Base-by-base conservation (phyloP, 208 protist genomes). In the Trypanosoma scelopori region DNA sequence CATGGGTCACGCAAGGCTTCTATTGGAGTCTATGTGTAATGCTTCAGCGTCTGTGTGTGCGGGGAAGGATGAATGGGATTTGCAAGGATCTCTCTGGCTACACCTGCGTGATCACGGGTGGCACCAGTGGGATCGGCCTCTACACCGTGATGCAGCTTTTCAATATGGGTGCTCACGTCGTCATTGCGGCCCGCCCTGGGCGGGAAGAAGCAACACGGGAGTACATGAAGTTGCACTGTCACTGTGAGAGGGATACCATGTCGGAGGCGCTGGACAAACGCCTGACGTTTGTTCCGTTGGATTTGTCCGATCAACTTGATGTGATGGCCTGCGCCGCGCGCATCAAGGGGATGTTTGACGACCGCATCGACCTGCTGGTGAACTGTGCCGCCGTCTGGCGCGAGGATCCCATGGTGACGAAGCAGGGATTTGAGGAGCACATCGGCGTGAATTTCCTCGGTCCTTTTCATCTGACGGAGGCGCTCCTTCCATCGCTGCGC, bases 391-490 rank as follows among this genome's bases (percentile, higher is more conserved):
- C 73, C 53, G 66, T 93, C n/a, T 90, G 81, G 81, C 76, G 65
- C 28, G 86, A 90, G 65, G 80, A 81, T 58, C 78, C 86, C 0
- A 64, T 45, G 0, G 28, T 86, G 25, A 86, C 81, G n/a, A 78
- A 80, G 69, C 80, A 89, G 43, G 67, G 76, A 23, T 81, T 88
- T 48, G 86, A 92, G 56, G 81, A 90, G 72, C 86, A 92, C 69
- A 88, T 93, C 56, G 87, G 76, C 37, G 69, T 86, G 13, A 93
- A 93, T 71, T 93, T 90, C 41, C 75, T 93, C 15, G 87, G 83
- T 1, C 87, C 87, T 1, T 93, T 89, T 45, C 83, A 88, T 55
- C 69, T 93, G n/a, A 93, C 87, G 9, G 87, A 93, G 75, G 87
- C 81, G 22, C 51, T 93, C 60, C 56, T 93, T 50, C 87, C 87